Base-by-base conservation (phyloP, 805 yeast genomes). In the Hanseniaspora nectarophila region DNA sequence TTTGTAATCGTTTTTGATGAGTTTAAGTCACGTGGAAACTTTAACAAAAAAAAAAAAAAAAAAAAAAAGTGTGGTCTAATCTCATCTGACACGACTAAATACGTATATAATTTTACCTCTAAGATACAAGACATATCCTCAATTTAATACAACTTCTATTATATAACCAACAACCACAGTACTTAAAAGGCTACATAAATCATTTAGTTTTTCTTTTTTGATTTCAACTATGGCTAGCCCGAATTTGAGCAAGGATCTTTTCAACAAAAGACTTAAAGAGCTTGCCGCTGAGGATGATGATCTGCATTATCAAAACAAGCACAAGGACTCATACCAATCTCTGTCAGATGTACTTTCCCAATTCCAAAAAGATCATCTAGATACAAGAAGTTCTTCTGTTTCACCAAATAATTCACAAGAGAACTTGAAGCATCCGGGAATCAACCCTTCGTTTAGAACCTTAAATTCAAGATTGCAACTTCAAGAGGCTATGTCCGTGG, bases 381-480 rank as follows among this genome's bases (percentile, higher is more conserved):
- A 18, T 7, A 3, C 9, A 6, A 28, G 10, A 15, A 18, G n/a
- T 6, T 23, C 15, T 16, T 1, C 15, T 42, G 16, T 10, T 16
- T 28, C 10, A 5, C 16, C n/a, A 5, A 18, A 7, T 16, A n/a
- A 26, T 15, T 15, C 45, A 5, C 3, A 6, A 4, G 34, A 28
- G 10, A 39, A 26, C 38, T n/a, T 18, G 3, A 26, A 15, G 8
- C 7, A 12, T 5, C 13, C 18, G 21, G 16, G 15, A 7, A 15
- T 18, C 12, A 26, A 21, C 9, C 16, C 46, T 8, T 48, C 46
- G 9, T 48, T 48, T 18, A 40, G 46, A 48, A 48, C 53, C 8
- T 20, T 48, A 9, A 39, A 29, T 3, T 48, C 53, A 4, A 40
- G 33, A 42, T n/a, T 40, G 5, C 42, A 40, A 24, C 29, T 48